phyloP scores from a whole-genome alignment of 129 eudicot genomes.

The Helianthus tuberosus region DNA sequence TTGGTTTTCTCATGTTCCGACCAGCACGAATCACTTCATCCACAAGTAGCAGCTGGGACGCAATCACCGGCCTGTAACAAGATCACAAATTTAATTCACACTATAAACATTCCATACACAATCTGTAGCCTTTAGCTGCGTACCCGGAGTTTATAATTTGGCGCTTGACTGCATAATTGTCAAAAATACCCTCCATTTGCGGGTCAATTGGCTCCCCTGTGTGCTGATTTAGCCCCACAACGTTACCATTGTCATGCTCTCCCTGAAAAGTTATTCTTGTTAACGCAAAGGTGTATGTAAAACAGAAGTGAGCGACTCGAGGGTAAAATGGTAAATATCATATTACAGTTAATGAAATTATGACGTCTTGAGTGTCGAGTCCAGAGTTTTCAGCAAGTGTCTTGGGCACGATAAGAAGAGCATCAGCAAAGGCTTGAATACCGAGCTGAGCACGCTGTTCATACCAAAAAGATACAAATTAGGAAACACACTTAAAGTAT shows the following conservation, averaged over 20 bases:
- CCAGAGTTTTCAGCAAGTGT: conserved; percentile 93
- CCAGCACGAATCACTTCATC: conserved; percentile 98
- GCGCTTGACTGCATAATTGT: conserved; percentile 86
- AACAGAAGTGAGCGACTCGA: background rate
- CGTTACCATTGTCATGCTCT: conserved; percentile 83
- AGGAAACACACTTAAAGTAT: background rate
- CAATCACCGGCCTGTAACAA: conserved; percentile 74
- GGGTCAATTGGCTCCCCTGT: conserved; percentile 92
- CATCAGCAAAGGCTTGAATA: conserved; percentile 89
- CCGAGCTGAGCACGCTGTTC: conserved; percentile 89
- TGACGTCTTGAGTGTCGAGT: conserved; percentile 90
- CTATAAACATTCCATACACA: background rate
- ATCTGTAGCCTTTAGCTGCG: background rate
- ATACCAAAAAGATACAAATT: conserved; percentile 5
- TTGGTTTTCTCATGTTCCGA: conserved; percentile 91
- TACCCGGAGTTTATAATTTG: conserved; percentile 92
- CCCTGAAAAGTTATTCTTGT: conserved; percentile 45
- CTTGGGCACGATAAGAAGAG: conserved; percentile 87
- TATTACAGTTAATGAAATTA: conserved; percentile 74
- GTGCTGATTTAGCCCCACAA: conserved; percentile 81
- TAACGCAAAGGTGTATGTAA: background rate
- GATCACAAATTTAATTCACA: background rate
- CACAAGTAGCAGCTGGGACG: conserved; percentile 83
- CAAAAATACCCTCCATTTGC: conserved; percentile 93
- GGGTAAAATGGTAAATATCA: background rate